A percentile compares a stretch with the other conserved stretches of the same genome.
These are phyloP conservation scores for Daldinia eschscholtzii DNA, from an alignment of 2,329 filamentous ascomycete genomes.

Conservation along the genomic window DNA sequence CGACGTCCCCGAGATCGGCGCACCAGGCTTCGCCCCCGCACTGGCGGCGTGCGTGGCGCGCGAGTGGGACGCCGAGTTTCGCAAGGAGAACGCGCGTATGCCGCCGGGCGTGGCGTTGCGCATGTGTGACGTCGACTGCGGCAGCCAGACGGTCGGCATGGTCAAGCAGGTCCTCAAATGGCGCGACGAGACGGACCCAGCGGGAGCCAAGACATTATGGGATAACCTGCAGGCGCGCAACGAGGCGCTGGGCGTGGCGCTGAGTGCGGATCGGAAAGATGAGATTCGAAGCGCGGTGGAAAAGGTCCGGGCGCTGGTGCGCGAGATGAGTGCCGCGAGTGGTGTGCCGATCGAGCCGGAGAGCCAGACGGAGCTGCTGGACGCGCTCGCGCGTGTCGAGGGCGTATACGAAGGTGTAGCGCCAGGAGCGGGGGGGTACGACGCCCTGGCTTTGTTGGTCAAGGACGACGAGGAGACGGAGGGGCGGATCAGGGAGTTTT, in stretches of 20 bases:
- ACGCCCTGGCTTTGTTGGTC: slow-evolving; percentile 86
- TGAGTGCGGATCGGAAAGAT: slow-evolving; percentile 64
- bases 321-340: slow-evolving; percentile 79
- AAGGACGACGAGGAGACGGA: slow-evolving; percentile 77
- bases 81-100: slow-evolving; percentile 76
- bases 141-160: slow-evolving; percentile 94
- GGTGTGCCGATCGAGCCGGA: slow-evolving; percentile 89
- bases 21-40: slow-evolving; percentile 73
- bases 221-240: slow-evolving; percentile 79
- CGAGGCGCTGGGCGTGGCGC: slow-evolving; percentile 73
- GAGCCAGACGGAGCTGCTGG: slow-evolving; percentile 85
- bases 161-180: slow-evolving; percentile 91
- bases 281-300: slow-evolving; percentile 63
- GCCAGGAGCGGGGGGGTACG: slow-evolving; percentile 92
- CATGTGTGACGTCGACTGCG: slow-evolving; percentile 97
- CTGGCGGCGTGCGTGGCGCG: slow-evolving; percentile 74
- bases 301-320: slow-evolving; percentile 71
- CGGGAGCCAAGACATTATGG: slow-evolving; percentile 79
- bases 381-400: slow-evolving; percentile 77
- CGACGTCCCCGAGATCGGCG: slow-evolving; percentile 74
- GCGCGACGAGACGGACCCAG: slow-evolving; percentile 73
- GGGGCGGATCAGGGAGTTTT: slow-evolving; percentile 68
- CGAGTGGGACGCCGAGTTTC: slow-evolving; percentile 84
- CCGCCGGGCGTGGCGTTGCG: slow-evolving; percentile 81
- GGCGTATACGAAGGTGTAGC: slow-evolving; percentile 94